Evolutionary conservation across 768 basidiomycete genomes (phyloP).

Genomic region (Serendipita sp.): DNA sequence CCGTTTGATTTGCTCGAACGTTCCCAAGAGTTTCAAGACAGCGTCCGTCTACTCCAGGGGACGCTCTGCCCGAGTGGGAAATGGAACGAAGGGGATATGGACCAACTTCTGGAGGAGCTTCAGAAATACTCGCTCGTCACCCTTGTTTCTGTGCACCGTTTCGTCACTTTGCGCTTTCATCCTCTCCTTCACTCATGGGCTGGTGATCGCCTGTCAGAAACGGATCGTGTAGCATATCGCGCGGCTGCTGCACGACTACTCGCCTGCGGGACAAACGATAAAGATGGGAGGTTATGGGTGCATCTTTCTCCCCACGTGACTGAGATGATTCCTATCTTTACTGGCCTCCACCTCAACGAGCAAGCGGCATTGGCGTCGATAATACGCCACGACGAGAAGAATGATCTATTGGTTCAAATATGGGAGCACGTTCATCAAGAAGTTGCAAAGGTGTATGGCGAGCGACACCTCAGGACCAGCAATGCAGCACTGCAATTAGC

Average conservation of each 20-base stretch:
- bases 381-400: neutral
- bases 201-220: neutral
- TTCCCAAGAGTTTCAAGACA: neutral
- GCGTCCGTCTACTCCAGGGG: neutral
- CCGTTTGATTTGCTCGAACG: neutral
- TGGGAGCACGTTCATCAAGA: neutral
- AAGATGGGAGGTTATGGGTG: neutral
- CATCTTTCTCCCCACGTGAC: neutral
- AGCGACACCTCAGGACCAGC: neutral
- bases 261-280: neutral
- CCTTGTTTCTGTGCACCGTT: neutral
- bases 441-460: neutral
- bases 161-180: neutral
- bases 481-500: neutral
- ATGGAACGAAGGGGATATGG: neutral
- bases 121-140: slow-evolving; percentile 1
- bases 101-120: neutral
- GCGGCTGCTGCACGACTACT: neutral
- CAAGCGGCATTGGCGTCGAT: neutral
- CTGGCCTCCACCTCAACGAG: neutral
- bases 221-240: neutral
- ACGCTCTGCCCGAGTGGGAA: neutral
- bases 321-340: neutral
- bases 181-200: neutral
- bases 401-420: neutral